A percentile compares a stretch with the other conserved stretches of the same genome.
These are phyloP conservation scores for Phytophthora sp. DNA, from an alignment of 352 stramenopile genomes.

Conservation along the genomic window DNA sequence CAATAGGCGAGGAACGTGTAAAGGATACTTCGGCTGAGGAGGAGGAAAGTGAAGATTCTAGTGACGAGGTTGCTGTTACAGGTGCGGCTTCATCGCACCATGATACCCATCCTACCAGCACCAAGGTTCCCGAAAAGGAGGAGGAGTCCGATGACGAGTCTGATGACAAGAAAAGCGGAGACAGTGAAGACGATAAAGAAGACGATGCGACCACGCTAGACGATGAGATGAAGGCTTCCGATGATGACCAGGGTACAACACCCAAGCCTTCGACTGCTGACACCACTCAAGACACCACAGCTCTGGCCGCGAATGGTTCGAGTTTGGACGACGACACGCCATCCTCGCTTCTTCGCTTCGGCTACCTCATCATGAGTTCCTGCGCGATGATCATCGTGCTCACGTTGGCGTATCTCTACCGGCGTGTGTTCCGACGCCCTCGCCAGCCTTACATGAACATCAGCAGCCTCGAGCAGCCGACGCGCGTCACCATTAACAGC, in stretches of 20 bases:
- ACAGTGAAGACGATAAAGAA: conserved; percentile 29
- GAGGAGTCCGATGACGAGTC: conserved; percentile 18
- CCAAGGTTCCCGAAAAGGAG: background rate
- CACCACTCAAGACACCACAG: conserved; percentile 12
- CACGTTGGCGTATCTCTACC: conserved; percentile 73
- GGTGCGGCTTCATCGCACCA: background rate
- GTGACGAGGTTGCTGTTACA: conserved; percentile 4
- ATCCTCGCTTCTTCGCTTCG: conserved; percentile 58
- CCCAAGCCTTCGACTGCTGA: conserved; percentile 5
- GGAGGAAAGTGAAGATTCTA: conserved; percentile 25
- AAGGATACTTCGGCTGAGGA: conserved; percentile 9
- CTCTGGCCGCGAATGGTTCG: conserved; percentile 31
- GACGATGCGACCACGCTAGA: conserved; percentile 31
- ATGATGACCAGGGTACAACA: conserved; percentile 1
- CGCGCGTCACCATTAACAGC: conserved; percentile 28
- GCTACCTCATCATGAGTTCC: conserved; percentile 68
- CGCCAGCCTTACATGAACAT: conserved; percentile 79
- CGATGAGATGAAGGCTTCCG: conserved; percentile 25
- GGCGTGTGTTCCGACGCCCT: conserved; percentile 64
- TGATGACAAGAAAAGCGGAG: conserved; percentile 17
- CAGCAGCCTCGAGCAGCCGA: conserved; percentile 48
- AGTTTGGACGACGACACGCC: conserved; percentile 16
- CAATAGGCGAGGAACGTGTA: conserved; percentile 1
- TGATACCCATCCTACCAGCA: conserved; percentile 4
- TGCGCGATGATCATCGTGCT: conserved; percentile 66